Evolutionary conservation across 176 grass and related monocot species (phyloP), one percentile per base, ranked within the genome.

Genomic region (Oryza glumipatula): DNA sequence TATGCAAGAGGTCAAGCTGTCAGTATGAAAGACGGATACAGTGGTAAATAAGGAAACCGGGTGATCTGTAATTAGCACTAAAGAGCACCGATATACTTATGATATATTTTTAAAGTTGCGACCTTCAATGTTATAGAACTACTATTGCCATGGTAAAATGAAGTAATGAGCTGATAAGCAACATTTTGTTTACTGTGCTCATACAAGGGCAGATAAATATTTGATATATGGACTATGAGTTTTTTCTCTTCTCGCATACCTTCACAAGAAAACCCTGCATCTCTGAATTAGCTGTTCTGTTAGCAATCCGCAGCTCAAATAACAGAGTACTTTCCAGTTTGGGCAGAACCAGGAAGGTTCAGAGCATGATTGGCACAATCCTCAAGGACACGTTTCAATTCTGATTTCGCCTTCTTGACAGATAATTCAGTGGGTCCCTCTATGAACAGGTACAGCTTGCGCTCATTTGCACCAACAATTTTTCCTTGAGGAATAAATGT

Each of bases 361-460:
- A 95, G 67, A 17, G 91, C 91, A 69, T 93, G 88, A 75, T 88
- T 94, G 41, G 92, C 83, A 85, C 92, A 97, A 86, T 95, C 89
- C 83, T 95, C 93, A 26, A 98, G 88, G 7, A 95, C 96, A 70
- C 88, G 90, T 86, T 94, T 98, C 87, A 98, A 70, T 84, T 98
- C 96, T 72, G 96, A 83, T 73, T 98, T 98, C 1, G 95, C 95
- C 70, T 93, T 93, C 87, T 95, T 98, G 67, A 98, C 95, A 39
- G 95, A 98, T 0, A 74, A 86, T 86, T 98, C 96, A 3, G 87
- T 95, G 0, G 93, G 89, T 5, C 96, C 93, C 79, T 98, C 96
- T 9, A 98, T 98, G 89, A 87, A 98, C 38, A 98, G 61, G 81
- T 98, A 98, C 19, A 95, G 80, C 77, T 98, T 98, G 76, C 92